Conservation (phyloP, 2,329 filamentous ascomycete genomes). For the Cladophialophora exuberans region DNA sequence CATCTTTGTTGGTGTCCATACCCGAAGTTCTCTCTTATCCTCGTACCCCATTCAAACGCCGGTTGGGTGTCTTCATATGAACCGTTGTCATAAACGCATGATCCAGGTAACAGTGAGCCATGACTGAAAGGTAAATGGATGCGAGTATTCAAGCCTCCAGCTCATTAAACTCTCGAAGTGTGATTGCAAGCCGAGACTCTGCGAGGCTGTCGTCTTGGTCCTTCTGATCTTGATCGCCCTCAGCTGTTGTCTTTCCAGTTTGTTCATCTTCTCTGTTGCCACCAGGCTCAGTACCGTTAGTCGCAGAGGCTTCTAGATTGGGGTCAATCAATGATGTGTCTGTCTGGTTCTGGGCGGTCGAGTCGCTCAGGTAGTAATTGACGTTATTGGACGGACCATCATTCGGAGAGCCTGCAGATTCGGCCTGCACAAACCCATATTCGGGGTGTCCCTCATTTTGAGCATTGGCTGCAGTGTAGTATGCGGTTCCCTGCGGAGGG, state of each 20-base stretch:
- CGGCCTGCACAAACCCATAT: slow-evolving; percentile 25
- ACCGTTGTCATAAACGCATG: too few species aligned
- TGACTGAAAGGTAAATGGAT: background rate
- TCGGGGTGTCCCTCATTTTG: slow-evolving; percentile 20
- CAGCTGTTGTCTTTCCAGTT: background rate
- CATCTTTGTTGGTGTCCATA: too few species aligned
- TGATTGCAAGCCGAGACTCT: slow-evolving; percentile 25
- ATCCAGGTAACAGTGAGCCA: too few species aligned
- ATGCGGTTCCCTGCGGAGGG: slow-evolving; percentile 23
- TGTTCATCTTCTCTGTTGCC: background rate
- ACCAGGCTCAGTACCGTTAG: slow-evolving; percentile 7
- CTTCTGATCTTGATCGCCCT: slow-evolving; percentile 7
- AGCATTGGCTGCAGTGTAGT: slow-evolving; percentile 25
- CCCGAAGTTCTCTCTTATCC: too few species aligned
- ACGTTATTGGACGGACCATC: slow-evolving; percentile 11
- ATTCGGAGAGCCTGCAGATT: slow-evolving; percentile 6
- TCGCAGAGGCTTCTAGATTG: slow-evolving; percentile 25
- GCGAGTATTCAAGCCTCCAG: slow-evolving; percentile 5
- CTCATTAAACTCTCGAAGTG: slow-evolving; percentile 26
- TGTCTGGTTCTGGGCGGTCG: slow-evolving; percentile 21
- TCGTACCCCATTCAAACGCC: too few species aligned
- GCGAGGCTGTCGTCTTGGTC: slow-evolving; percentile 13
- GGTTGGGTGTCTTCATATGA: too few species aligned
- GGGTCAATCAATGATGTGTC: slow-evolving; percentile 29
- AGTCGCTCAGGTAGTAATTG: slow-evolving; percentile 11